phyloP scores from a whole-genome alignment of 495 filamentous ascomycete species.

The Xylaria sp. region DNA sequence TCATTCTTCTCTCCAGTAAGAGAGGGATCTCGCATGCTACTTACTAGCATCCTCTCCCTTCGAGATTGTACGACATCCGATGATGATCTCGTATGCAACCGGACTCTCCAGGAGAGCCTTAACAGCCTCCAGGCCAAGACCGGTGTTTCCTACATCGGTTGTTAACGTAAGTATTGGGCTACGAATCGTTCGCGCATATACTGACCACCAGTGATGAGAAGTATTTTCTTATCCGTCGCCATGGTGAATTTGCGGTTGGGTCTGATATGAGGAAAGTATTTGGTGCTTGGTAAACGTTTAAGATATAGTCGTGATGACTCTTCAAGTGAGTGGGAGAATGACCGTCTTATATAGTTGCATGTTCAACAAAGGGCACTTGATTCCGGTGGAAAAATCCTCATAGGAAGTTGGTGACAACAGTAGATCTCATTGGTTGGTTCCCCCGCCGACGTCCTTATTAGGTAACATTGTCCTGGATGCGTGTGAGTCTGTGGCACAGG shows the following conservation, averaged over 20 bases:
- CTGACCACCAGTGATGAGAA: slow-evolving; percentile 42
- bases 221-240: slow-evolving; percentile 39
- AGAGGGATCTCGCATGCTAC: not conserved
- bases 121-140: slow-evolving; percentile 58
- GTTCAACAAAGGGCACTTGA: not conserved
- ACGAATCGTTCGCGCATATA: not conserved
- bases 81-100: slow-evolving; percentile 54
- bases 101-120: slow-evolving; percentile 51
- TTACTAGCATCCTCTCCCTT: slow-evolving; percentile 55
- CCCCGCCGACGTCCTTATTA: not conserved
- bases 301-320: not conserved
- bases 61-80: slow-evolving; percentile 52
- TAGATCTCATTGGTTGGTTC: slow-evolving; percentile 1
- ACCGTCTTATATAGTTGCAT: not conserved
- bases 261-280: not conserved
- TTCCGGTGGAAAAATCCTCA: not conserved
- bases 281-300: not conserved
- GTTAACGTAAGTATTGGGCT: slow-evolving; percentile 26
- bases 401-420: not conserved
- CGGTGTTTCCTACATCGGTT: slow-evolving; percentile 47
- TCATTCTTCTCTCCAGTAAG: not conserved
- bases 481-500: not conserved
- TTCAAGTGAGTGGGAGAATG: not conserved
- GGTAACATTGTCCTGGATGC: not conserved
- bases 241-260: slow-evolving; percentile 26